Conservation (phyloP, 140 eudicot genomes). For the Ambrosia hybrid region DNA sequence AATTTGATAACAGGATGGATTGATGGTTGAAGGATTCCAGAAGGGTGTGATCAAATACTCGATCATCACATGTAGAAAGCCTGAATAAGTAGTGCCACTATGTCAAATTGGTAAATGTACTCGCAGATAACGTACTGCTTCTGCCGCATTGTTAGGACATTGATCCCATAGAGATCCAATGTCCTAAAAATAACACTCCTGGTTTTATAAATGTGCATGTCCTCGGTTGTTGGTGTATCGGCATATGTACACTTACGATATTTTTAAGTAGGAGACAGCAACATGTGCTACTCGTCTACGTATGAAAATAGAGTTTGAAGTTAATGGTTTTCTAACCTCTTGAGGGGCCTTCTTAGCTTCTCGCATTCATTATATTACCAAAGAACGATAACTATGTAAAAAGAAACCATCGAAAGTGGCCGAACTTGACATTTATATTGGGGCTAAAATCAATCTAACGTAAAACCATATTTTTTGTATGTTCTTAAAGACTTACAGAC, state of each 20-base stretch:
- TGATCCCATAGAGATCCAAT: conserved; percentile 1
- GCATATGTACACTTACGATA: neutral
- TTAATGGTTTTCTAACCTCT: conserved; percentile 1
- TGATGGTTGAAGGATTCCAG: conserved; percentile 86
- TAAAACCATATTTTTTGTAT: neutral
- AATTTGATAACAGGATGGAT: conserved; percentile 67
- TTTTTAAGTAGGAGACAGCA: neutral
- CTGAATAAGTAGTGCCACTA: conserved; percentile 28
- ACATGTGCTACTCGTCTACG: neutral
- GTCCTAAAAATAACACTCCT: neutral
- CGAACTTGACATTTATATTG: neutral
- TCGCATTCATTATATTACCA: neutral
- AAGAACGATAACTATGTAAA: neutral
- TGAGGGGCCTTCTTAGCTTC: neutral
- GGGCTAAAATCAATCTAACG: neutral
- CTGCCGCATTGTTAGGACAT: conserved; percentile 20
- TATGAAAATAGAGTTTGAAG: conserved; percentile 11
- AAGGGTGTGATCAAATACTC: conserved; percentile 74
- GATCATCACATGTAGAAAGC: conserved; percentile 70
- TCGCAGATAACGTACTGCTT: neutral
- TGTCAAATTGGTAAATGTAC: conserved; percentile 6
- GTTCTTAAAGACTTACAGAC: no score
- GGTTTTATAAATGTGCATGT: neutral
- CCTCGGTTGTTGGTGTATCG: neutral
- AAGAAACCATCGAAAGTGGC: neutral